Evolutionary conservation across 441 rosid genomes (phyloP).

Genomic region (Gossypium schwendimanii): DNA sequence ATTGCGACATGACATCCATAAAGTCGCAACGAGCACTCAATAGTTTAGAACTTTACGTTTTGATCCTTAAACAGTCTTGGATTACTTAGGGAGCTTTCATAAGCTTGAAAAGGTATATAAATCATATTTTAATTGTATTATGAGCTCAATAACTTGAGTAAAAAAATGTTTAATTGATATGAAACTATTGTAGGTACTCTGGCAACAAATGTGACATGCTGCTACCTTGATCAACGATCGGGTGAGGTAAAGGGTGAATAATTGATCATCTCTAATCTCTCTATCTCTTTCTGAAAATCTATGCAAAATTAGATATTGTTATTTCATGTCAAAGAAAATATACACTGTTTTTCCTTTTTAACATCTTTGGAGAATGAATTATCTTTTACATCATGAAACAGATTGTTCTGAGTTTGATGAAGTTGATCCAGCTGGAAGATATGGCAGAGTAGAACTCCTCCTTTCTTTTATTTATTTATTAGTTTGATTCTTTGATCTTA

Average conservation of each 20-base stretch:
- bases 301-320: not conserved
- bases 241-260: not conserved
- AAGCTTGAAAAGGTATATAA: no score
- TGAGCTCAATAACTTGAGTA: no score
- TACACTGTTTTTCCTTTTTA: not conserved
- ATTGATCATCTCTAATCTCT: conserved; percentile 12
- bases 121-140: no score
- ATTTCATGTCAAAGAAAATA: not conserved
- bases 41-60: no score
- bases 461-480: not conserved
- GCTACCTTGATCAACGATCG: no score
- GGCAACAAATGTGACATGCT: no score
- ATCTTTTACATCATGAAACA: conserved; percentile 30
- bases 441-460: conserved; percentile 62
- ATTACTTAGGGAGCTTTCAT: no score
- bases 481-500: not conserved
- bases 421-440: conserved; percentile 98
- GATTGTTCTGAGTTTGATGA: conserved; percentile 73
- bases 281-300: not conserved
- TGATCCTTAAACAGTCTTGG: no score
- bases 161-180: no score
- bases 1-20: no score
- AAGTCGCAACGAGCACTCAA: no score
- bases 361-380: conserved; percentile 37
- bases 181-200: no score